Percentiles rank a stretch among this genome's conserved stretches.
Conservation (phyloP, 192 early-diverging fungal genomes). For the Coemansia sp. region DNA sequence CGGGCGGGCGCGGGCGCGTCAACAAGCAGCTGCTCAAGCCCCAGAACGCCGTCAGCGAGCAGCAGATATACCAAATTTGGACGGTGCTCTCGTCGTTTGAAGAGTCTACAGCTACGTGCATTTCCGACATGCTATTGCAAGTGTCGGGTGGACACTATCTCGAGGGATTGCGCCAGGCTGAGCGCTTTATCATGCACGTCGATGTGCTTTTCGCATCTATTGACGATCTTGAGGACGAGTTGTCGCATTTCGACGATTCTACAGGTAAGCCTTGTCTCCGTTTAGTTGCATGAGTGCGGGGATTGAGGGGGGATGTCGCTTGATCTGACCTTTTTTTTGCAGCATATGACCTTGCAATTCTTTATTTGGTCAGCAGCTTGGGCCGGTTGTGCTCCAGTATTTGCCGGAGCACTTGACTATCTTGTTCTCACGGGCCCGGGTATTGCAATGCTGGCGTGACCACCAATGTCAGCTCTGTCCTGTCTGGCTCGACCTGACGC, state of each 20-base stretch:
- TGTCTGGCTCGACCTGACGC: neutral
- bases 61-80: conserved; percentile 88
- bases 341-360: neutral
- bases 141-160: conserved; percentile 81
- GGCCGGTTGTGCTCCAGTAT: neutral
- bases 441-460: conserved; percentile 4
- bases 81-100: conserved; percentile 92
- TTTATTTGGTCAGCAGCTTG: neutral
- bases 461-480: neutral
- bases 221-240: conserved; percentile 77
- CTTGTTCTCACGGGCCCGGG: neutral
- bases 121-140: conserved; percentile 90
- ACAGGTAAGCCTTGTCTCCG: conserved; percentile 50
- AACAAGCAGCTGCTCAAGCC: conserved; percentile 48
- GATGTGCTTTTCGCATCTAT: conserved; percentile 88
- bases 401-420: neutral
- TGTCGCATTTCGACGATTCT: conserved; percentile 63
- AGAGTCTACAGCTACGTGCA: conserved; percentile 92
- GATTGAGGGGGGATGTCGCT: conserved; percentile 2
- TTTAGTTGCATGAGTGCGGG: too few relatives aligned
- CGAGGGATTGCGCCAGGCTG: conserved; percentile 78
- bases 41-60: conserved; percentile 59
- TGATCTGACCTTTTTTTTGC: neutral
- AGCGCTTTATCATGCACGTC: conserved; percentile 86
- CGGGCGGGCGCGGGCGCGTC: conserved; percentile 41